Evolutionary conservation across 192 early-diverging fungal species (phyloP).

Genomic region (Backusella mclennaniae): DNA sequence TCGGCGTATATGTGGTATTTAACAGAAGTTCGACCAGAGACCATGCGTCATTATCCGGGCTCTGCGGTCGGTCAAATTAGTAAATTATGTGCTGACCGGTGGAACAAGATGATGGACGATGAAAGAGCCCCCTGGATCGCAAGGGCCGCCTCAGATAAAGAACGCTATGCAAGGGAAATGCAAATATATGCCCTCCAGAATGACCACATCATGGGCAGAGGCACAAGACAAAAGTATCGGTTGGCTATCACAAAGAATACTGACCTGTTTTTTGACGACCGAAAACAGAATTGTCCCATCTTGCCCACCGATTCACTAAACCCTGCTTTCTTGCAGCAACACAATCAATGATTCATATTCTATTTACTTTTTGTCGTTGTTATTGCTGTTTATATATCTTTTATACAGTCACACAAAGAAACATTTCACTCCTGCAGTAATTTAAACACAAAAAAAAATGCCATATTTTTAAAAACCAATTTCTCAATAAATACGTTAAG

Average conservation of each 20-base stretch:
- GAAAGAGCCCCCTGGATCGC: constrained; percentile 51
- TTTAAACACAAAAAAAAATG: too few relatives aligned
- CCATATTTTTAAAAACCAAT: too few relatives aligned
- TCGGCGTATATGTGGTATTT: constrained; percentile 69
- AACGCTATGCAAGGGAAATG: constrained; percentile 58
- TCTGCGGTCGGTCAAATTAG: constrained; percentile 65
- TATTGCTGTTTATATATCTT: too few relatives aligned
- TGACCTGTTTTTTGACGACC: neutral
- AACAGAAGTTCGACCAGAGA: constrained; percentile 54
- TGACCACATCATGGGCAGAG: constrained; percentile 20
- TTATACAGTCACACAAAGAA: too few relatives aligned
- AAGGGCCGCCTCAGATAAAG: constrained; percentile 55
- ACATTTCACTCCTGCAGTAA: too few relatives aligned
- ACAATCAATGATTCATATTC: neutral
- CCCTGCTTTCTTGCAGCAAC: neutral
- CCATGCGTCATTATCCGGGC: constrained; percentile 56
- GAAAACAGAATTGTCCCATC: neutral
- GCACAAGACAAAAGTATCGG: constrained; percentile 28
- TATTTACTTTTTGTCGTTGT: too few relatives aligned
- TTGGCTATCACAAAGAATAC: neutral
- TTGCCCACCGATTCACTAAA: neutral
- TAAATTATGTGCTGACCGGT: constrained; percentile 59
- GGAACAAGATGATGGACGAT: constrained; percentile 46
- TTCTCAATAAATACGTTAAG: too few relatives aligned
- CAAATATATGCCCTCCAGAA: constrained; percentile 39